Percentiles rank a stretch among this genome's conserved stretches.
These are phyloP conservation scores for Acanthamoeba castellanii DNA, from an alignment of 208 protist genomes.

Conservation along the genomic window DNA sequence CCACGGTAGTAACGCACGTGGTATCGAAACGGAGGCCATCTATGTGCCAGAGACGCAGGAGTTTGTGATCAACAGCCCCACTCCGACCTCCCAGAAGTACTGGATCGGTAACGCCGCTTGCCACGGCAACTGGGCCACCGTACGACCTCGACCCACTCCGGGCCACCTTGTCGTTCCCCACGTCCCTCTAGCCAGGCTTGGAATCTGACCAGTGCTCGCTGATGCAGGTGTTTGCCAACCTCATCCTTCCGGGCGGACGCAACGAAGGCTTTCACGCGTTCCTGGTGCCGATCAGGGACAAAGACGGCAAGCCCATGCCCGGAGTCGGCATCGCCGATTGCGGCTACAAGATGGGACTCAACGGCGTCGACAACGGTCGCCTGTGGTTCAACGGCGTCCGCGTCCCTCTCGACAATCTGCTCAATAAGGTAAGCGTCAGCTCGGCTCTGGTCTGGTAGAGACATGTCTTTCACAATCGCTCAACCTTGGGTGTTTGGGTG, in stretches of 20 bases:
- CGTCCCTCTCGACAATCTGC: slow-evolving; percentile 59
- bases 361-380: slow-evolving; percentile 71
- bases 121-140: slow-evolving; percentile 78
- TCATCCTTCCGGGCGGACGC: slow-evolving; percentile 58
- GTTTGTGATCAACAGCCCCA: slow-evolving; percentile 87
- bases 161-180: neutral
- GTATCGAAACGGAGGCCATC: slow-evolving; percentile 86
- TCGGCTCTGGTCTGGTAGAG: neutral
- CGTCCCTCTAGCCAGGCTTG: slow-evolving; percentile 27
- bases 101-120: slow-evolving; percentile 85
- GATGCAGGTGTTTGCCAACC: slow-evolving; percentile 78
- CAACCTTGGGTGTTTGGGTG: neutral
- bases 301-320: slow-evolving; percentile 27
- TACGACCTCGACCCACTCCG: slow-evolving; percentile 38
- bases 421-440: slow-evolving; percentile 45
- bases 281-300: slow-evolving; percentile 66
- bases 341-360: slow-evolving; percentile 72
- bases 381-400: slow-evolving; percentile 67
- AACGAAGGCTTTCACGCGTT: slow-evolving; percentile 76
- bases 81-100: slow-evolving; percentile 79
- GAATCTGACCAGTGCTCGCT: neutral
- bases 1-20: slow-evolving; percentile 84
- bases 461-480: neutral
- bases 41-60: slow-evolving; percentile 79
- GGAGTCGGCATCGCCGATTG: slow-evolving; percentile 67